Evolutionary conservation across 352 stramenopile genomes (phyloP).

Genomic region (Blastocystis sp.): DNA sequence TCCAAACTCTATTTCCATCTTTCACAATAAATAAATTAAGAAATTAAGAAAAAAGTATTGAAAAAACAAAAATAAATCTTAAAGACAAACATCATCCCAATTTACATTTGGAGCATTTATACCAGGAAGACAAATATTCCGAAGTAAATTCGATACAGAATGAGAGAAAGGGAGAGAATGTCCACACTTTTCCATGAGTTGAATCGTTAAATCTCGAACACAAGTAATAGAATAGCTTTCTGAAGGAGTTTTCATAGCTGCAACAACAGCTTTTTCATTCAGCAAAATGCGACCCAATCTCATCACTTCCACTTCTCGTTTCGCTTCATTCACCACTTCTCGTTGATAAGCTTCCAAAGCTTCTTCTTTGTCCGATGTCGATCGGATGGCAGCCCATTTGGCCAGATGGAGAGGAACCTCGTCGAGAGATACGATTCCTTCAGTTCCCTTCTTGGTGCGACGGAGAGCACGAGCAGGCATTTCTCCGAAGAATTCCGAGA

Average conservation of each 20-base stretch:
- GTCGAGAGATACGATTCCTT: not conserved
- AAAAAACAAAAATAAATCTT: not conserved
- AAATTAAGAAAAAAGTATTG: not conserved
- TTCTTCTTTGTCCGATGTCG: not conserved
- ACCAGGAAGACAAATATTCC: not conserved
- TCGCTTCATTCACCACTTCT: not conserved
- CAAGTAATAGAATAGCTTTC: not conserved
- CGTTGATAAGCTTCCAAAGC: not conserved
- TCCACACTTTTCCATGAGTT: constrained; percentile 3
- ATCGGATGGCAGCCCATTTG: constrained; percentile 20
- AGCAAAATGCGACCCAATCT: not conserved
- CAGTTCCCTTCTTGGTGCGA: not conserved
- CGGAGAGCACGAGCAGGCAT: not conserved
- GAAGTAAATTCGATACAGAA: not conserved
- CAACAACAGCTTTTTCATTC: not conserved
- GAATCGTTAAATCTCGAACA: not conserved
- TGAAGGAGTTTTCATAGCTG: not conserved
- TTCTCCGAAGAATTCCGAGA: constrained; percentile 20
- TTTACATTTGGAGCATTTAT: not conserved
- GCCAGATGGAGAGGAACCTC: constrained; percentile 56
- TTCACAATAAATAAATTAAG: not conserved
- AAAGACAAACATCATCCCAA: not conserved
- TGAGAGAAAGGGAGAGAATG: not conserved
- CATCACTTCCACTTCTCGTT: constrained; percentile 26
- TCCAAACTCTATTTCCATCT: not conserved